Evolutionary conservation across 441 rosid species (phyloP), one percentile per base, ranked within the genome.

Genomic region (Croton laevigatus): DNA sequence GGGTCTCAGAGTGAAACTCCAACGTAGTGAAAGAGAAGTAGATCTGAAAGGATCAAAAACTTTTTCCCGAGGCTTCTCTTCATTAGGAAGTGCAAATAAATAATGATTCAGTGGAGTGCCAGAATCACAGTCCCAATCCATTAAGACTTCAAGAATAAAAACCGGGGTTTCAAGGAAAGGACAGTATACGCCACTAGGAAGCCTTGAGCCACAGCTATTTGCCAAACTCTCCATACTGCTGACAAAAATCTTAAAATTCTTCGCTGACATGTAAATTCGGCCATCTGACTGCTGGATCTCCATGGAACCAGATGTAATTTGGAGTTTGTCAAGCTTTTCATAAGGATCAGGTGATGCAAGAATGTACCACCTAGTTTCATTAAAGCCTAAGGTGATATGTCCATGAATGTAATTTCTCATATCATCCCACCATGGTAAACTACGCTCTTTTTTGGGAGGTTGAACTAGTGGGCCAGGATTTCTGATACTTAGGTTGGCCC

Each of bases 351-450:
- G 82, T 65, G 98, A 88, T 37, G 97, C 98, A 74, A 94, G 97
- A 79, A 96, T 64, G 75, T 81, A 71, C 94, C 96, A 89, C 59
- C 80, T 79, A 60, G 90, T 81, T 80, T 94, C 94, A 71, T 87
- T 81, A 81, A 92, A 94, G 75, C 78, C 78, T 68, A 96, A 78
- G 57, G 87, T 71, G 68, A 84, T 82, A 71, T 81, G 85, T 78
- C 99, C 98, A 75, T 94, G 98, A 71, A 91, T 81, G 80, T 89
- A 96, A 76, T 94, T 87, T 80, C 98, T 88, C 95, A 96, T 87
- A 59, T 92, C 98, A 88, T 96, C 99, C 99, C 99, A 96, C 99
- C 99, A 96, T 1, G 99, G 98, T 71, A 96, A 88, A 80, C 82
- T 96, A 78, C 88, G 86, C 80, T 96, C 99, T 65, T 90, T 96